Evolutionary conservation across 371 early-diverging fungal species (phyloP), one percentile per base, ranked within the genome.

Genomic region (Dichotomocladium elegans): DNA sequence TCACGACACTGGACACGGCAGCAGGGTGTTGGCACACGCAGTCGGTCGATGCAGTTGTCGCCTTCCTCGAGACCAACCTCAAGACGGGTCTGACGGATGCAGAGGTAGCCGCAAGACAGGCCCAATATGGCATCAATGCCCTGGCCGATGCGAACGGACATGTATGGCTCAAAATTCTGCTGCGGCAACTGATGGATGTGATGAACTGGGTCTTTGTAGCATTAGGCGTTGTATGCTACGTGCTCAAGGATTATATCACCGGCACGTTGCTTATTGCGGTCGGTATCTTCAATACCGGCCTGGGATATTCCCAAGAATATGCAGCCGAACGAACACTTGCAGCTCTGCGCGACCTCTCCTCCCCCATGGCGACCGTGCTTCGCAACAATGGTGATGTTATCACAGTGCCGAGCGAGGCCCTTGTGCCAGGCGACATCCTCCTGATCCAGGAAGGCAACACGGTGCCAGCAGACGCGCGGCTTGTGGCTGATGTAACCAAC

Each of bases 401-500:
- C 17, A 63, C 70, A 2, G 70, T 93, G 21, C 75, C 86, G 12
- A 82, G 89, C 10, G 57, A 58, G 37, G 85, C 83, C 10, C 60
- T 92, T 10, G 93, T 92, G 1, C 92, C 91, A 3, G 95, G 95
- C 15, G 96, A 96, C 66, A 51, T 95, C n/a, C 68, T 96, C 25
- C 68, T 86, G n/a, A 67, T 95, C 9, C 90, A 92, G 56, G 88
- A 87, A 63, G 93, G 94, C n/a, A 93, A 93, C 51, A 85, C 85
- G 3, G 80, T 94, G 19, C 89, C 90, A 7, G 95, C 94, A 14
- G 95, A 95, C 63, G 75, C 85, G 26, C 86, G 93, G 29, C 69
- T 95, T 3, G 73, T 89, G 45, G 85, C 90, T 41, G n/a, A n/a
- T n/a, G 73, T 72, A 12, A 70, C 89, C 9, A 89, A 94, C 44